Evolutionary conservation across 106 monocot genomes (phyloP).

Genomic region (Platanthera guangdongensis): DNA sequence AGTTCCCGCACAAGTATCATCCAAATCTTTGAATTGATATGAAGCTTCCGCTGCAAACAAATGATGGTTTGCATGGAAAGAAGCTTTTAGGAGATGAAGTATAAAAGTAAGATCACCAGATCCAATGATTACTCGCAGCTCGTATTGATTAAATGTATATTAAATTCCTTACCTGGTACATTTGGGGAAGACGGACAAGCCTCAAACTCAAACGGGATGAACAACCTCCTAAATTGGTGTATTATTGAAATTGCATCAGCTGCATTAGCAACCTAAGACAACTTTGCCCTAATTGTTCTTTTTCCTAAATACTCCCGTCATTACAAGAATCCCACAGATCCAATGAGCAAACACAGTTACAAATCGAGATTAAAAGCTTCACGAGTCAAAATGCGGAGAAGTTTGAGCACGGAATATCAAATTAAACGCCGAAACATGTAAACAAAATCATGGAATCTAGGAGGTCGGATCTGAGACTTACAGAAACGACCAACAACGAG

Average conservation of each 20-base stretch:
- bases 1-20: too few relatives aligned
- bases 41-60: neutral
- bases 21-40: neutral
- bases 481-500: neutral
- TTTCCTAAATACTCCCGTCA: neutral
- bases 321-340: constrained; percentile 3
- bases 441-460: neutral
- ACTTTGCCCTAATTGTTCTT: neutral
- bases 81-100: neutral
- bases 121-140: neutral
- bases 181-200: neutral
- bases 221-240: neutral
- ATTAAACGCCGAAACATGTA: neutral
- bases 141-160: neutral
- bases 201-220: neutral
- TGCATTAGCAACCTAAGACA: neutral
- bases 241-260: neutral
- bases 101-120: neutral
- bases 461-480: neutral
- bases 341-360: constrained; percentile 1
- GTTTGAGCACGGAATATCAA: neutral
- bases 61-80: neutral
- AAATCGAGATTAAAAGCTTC: neutral
- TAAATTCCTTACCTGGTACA: neutral
- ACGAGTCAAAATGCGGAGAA: neutral